phyloP scores from a whole-genome alignment of 208 protist genomes.

The Leishmania amazonensis region DNA sequence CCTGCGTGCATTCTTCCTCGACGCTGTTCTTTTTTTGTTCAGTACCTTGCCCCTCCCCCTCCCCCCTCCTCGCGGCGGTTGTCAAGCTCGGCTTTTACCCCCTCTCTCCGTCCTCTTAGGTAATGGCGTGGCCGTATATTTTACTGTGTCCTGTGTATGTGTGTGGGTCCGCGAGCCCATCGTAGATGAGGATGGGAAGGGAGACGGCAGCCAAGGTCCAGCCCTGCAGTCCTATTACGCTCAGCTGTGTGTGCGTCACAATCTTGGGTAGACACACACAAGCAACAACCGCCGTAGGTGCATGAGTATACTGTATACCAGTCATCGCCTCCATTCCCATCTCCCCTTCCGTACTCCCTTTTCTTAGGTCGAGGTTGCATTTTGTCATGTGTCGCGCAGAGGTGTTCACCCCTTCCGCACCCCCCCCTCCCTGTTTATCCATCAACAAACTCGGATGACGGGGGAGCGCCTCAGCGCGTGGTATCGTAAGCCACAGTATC shows the following conservation, averaged over 20 bases:
- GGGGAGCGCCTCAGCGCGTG: background rate
- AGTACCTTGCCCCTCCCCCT: background rate
- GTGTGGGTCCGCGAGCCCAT: background rate
- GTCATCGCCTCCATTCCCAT: background rate
- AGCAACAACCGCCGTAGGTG: background rate
- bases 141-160: background rate
- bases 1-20: background rate
- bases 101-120: background rate
- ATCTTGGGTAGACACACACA: background rate
- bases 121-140: background rate
- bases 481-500: background rate
- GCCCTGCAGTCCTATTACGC: background rate
- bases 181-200: background rate
- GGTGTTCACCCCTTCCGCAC: background rate
- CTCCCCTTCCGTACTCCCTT: conserved; percentile 6
- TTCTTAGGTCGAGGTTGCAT: background rate
- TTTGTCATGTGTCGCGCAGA: background rate
- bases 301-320: background rate
- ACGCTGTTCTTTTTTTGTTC: background rate
- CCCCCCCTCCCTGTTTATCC: background rate
- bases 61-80: background rate
- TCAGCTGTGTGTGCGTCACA: background rate
- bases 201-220: background rate
- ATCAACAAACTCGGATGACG: background rate
- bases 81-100: background rate